Base-by-base conservation (phyloP, 2,329 filamentous ascomycete genomes). In the Grosmannia huntii region DNA sequence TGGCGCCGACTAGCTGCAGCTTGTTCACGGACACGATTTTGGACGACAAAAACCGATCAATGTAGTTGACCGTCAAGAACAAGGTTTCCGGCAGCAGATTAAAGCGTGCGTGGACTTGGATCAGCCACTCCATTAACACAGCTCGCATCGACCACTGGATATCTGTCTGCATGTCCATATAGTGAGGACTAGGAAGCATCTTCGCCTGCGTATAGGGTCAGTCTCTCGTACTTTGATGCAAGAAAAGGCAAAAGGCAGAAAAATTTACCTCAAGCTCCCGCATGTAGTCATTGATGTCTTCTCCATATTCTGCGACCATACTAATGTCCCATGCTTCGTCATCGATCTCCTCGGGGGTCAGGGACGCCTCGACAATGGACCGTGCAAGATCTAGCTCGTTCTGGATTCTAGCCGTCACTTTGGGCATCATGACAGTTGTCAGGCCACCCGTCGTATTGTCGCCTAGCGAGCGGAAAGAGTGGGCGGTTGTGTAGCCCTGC, bases 141-240 rank as follows among this genome's bases (percentile, higher is more conserved):
- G 90, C 87, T 53, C 94, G 89, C 94, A 97, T 99, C 3, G 91
- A 96, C 94, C 94, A 99, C 69, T 96, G 89, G 59, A 99, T 95
- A 71, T 97, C 92, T n/a, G 87, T 85, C 71, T 99, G 94, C 64
- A 87, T 85, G 62, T 96, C 90, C 92, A 99, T 99, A 77, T 99
- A 99, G 69, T 94, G 83, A 4, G 90, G 79, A 67, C 94, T 91
- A 1, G 94, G 94, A 48, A 91, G 78, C 83, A 65, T 65, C n/a
- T 61, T 62, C 21, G 57, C 52, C 65, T 66, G n/a, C 0, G 5
- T 2, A 7, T 23, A 1, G 38, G 3, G 27, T 69, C 53, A 68
- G 65, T 3, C 36, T 11, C 23, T 57, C 23, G 9, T 21, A 11
- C 2, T 33, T 19, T 51, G 16, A 2, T 36, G 12, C 28, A 33